phyloP scores from a whole-genome alignment of 805 yeast species.

The Pichia ethanolica region DNA sequence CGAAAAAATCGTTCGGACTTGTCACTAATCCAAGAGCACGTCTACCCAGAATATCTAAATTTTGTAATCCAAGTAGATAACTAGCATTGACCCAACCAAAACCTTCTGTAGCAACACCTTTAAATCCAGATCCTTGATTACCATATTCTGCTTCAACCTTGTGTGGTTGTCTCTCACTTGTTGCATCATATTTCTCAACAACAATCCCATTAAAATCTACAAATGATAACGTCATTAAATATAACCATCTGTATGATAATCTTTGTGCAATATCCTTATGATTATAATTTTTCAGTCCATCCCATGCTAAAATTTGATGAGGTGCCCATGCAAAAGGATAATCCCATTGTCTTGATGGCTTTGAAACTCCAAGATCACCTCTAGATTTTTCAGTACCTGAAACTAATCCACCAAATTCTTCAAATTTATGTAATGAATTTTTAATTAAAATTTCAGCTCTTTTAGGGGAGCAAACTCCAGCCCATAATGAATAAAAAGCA shows the following conservation, averaged over 20 bases:
- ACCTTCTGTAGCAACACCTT: slow-evolving; percentile 92
- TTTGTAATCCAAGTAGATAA: slow-evolving; percentile 63
- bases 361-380: slow-evolving; percentile 57
- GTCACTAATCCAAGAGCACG: slow-evolving; percentile 77
- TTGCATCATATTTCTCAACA: slow-evolving; percentile 91
- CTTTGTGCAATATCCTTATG: slow-evolving; percentile 56
- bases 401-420: slow-evolving; percentile 81
- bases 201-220: slow-evolving; percentile 92
- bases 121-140: slow-evolving; percentile 87
- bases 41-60: slow-evolving; percentile 55
- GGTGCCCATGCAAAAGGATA: slow-evolving; percentile 99
- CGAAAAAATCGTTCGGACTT: slow-evolving; percentile 59
- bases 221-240: slow-evolving; percentile 79
- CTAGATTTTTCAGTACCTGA: slow-evolving; percentile 73
- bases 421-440: slow-evolving; percentile 59
- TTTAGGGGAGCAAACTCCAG: slow-evolving; percentile 54
- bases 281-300: slow-evolving; percentile 70
- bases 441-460: slow-evolving; percentile 62
- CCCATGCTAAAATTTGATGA: slow-evolving; percentile 93
- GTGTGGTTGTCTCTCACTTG: slow-evolving; percentile 76
- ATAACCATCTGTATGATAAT: slow-evolving; percentile 82
- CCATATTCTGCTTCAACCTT: slow-evolving; percentile 95
- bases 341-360: slow-evolving; percentile 97
- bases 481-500: slow-evolving; percentile 88
- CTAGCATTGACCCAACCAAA: slow-evolving; percentile 98